Conservation (phyloP, 2,329 filamentous ascomycete genomes). For the Nemania sp. region DNA sequence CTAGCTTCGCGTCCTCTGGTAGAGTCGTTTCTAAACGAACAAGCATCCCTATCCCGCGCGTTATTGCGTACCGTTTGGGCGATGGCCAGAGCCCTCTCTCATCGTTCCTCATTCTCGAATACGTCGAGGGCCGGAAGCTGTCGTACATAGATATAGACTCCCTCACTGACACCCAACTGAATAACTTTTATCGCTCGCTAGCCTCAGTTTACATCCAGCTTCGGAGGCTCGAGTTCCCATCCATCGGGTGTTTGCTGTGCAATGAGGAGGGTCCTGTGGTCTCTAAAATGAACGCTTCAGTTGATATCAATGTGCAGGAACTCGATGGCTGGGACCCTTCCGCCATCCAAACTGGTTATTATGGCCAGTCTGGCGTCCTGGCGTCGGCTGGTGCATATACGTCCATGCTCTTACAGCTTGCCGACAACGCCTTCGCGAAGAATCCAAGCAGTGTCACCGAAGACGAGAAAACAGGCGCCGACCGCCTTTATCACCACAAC, state of each 20-base stretch:
- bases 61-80: slow-evolving; percentile 39
- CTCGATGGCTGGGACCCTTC: slow-evolving; percentile 18
- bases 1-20: background rate
- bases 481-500: slow-evolving; percentile 34
- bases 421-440: slow-evolving; percentile 20
- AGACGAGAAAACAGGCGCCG: slow-evolving; percentile 21
- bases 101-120: slow-evolving; percentile 45
- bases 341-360: slow-evolving; percentile 12
- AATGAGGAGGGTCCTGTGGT: slow-evolving; percentile 31
- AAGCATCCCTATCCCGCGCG: slow-evolving; percentile 42
- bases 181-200: slow-evolving; percentile 37
- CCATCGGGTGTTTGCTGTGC: slow-evolving; percentile 32
- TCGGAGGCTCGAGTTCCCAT: slow-evolving; percentile 39
- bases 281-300: slow-evolving; percentile 26
- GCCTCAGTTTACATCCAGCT: slow-evolving; percentile 43
- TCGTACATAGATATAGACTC: slow-evolving; percentile 28
- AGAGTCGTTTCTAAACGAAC: slow-evolving; percentile 34
- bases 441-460: slow-evolving; percentile 13
- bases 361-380: background rate
- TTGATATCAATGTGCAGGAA: slow-evolving; percentile 29
- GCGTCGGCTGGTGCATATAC: slow-evolving; percentile 15
- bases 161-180: slow-evolving; percentile 37
- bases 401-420: slow-evolving; percentile 29
- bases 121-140: slow-evolving; percentile 40
- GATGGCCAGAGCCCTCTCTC: slow-evolving; percentile 38